Percentiles rank a stretch among this genome's conserved stretches.
Evolutionary conservation across 1,284 basidiomycete genomes (phyloP).

Genomic region (Pseudozyma sp.): DNA sequence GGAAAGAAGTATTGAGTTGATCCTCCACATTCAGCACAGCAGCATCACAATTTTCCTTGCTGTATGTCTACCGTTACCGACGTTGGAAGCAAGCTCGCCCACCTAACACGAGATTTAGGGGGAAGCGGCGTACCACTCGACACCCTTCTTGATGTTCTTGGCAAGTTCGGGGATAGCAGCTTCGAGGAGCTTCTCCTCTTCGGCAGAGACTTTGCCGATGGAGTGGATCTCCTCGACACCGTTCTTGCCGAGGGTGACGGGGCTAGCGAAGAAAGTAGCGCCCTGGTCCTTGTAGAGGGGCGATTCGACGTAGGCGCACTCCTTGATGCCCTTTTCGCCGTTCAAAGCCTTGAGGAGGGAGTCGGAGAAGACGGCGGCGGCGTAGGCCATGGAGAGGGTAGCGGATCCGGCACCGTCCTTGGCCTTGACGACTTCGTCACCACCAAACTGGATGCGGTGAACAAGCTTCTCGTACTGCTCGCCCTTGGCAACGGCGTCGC

Average conservation of each 20-base stretch:
- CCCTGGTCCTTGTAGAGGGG: constrained; percentile 78
- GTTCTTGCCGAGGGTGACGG: constrained; percentile 64
- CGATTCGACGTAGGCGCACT: constrained; percentile 87
- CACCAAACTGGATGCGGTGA: constrained; percentile 91
- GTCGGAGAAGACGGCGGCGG: constrained; percentile 74
- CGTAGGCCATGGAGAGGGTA: constrained; percentile 88
- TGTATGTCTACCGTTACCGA: neutral
- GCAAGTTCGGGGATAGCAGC: constrained; percentile 66
- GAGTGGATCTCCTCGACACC: constrained; percentile 68
- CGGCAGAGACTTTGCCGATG: constrained; percentile 62
- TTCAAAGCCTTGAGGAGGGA: constrained; percentile 86
- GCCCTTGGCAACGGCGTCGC: constrained; percentile 73
- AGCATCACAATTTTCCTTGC: neutral
- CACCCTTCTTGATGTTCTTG: constrained; percentile 69
- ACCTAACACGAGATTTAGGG: constrained; percentile 38
- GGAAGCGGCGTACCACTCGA: constrained; percentile 61
- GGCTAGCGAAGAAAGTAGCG: constrained; percentile 72
- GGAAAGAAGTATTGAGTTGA: neutral
- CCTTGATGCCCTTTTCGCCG: constrained; percentile 86
- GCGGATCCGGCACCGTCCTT: constrained; percentile 89
- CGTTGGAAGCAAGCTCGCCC: no score
- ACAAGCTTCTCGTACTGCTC: constrained; percentile 73
- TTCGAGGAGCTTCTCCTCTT: constrained; percentile 69
- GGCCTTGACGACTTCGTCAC: constrained; percentile 91
- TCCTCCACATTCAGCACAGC: neutral